Base-by-base conservation (phyloP, 2,329 filamentous ascomycete genomes). In the Ceratocystis diversiconidia region DNA sequence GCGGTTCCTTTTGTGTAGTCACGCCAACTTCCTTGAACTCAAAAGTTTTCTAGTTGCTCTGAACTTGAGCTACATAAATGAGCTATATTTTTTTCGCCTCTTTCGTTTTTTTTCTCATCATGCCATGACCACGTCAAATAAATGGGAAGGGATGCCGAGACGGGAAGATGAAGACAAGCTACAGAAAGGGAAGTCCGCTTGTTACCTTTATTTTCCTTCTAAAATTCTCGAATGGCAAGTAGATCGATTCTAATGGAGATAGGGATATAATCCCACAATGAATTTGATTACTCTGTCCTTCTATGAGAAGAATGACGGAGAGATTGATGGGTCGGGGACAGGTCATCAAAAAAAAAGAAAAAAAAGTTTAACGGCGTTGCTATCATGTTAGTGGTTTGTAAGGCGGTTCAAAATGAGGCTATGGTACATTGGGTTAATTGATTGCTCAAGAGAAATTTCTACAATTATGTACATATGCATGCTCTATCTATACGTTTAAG, bases 41-140 rank as follows among this genome's bases (percentile, higher is more conserved):
- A 52, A 57, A 57, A 57, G 52, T 30, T 28, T 57, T 32, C 28
- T 28, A 57, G 52, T 57, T 25, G 52, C n/a, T 57, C 52, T 25
- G 10, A 19, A n/a, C 28, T 30, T 17, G 22, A 22, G 30, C 30
- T 57, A 57, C 52, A 28, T 57, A 32, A 25, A 57, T 57, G 4
- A 32, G n/a, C 25, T 62, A 28, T 48, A 25, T 25, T 65, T 48
- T 48, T 22, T 61, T 65, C 57, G 17, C 30, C 19, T 61, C 32
- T 60, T 41, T 61, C 28, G 36, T 50, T 46, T 60, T 22, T 30
- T 32, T 55, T 63, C 44, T 15, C 2, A 19, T 62, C 43, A 25
- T 63, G 19, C n/a, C 15, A 61, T 25, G 52, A 52, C 19, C 12
- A 5, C 2, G 25, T 19, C 19, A 12, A 30, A 25, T n/a, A 12